Conservation (phyloP, 108 stramenopile genomes). For the Skeletonema potamos region DNA sequence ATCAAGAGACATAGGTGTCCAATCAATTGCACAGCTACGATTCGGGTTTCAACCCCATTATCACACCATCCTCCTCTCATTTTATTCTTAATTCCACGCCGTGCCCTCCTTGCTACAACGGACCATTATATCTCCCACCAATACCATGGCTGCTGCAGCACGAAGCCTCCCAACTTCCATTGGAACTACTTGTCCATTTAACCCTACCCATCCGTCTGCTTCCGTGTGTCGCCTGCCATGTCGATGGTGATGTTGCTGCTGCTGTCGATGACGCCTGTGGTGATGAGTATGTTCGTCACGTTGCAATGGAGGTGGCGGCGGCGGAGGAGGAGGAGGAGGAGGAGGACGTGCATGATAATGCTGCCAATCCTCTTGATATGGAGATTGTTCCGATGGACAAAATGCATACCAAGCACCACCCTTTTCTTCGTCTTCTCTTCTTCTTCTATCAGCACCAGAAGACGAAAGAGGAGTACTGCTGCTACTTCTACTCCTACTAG, state of each 20-base stretch:
- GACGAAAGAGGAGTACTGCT: neutral
- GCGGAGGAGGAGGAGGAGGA: neutral
- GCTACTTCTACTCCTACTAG: too few relatives aligned
- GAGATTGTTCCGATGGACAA: conserved; percentile 59
- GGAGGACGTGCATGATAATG: conserved; percentile 5
- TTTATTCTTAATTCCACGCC: conserved; percentile 43
- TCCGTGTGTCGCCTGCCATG: neutral
- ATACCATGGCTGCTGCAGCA: conserved; percentile 66
- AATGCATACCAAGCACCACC: conserved; percentile 52
- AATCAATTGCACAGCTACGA: too few relatives aligned
- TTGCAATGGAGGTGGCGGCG: neutral
- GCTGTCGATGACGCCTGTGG: neutral
- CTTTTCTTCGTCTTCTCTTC: neutral
- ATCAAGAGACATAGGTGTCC: too few relatives aligned
- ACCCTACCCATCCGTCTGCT: conserved; percentile 49
- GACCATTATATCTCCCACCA: conserved; percentile 80
- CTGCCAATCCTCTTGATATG: conserved; percentile 9
- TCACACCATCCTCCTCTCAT: neutral
- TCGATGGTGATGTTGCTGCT: neutral
- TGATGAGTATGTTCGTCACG: neutral
- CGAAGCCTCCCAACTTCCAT: conserved; percentile 54
- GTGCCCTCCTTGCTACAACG: conserved; percentile 73
- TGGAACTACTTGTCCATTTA: conserved; percentile 51
- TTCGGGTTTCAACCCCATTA: too few relatives aligned
- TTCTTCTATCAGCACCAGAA: neutral